phyloP scores from a whole-genome alignment of 148 eudicot species.

The Simmondsia chinensis region DNA sequence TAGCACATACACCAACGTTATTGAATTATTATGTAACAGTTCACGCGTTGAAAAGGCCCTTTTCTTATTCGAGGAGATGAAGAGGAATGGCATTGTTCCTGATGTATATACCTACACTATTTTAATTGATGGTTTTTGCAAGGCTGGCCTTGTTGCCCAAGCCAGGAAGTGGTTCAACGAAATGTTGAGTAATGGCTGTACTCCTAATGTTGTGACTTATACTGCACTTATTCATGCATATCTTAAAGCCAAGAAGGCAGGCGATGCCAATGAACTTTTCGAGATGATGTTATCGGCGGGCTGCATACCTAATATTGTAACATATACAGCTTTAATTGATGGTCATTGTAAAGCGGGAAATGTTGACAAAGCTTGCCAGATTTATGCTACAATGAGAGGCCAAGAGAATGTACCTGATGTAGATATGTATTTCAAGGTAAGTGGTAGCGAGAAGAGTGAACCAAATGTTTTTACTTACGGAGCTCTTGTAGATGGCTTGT shows the following conservation, averaged over 20 bases:
- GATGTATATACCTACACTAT: slow-evolving; percentile 88
- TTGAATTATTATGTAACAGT: slow-evolving; percentile 64
- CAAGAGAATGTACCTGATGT: slow-evolving; percentile 27
- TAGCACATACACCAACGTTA: slow-evolving; percentile 73
- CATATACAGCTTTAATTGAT: slow-evolving; percentile 65
- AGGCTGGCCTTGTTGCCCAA: slow-evolving; percentile 83
- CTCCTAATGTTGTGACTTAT: slow-evolving; percentile 90
- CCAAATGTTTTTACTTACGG: slow-evolving; percentile 74
- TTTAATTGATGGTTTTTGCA: slow-evolving; percentile 81
- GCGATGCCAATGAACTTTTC: slow-evolving; percentile 56
- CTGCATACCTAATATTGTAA: slow-evolving; percentile 60
- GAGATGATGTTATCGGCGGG: slow-evolving; percentile 50
- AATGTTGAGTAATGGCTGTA: slow-evolving; percentile 61
- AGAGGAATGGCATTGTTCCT: slow-evolving; percentile 54
- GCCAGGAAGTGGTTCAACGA: slow-evolving; percentile 81
- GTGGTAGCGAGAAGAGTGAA: slow-evolving; percentile 10
- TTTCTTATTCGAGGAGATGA: slow-evolving; percentile 77
- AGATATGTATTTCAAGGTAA: slow-evolving; percentile 43
- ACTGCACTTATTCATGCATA: slow-evolving; percentile 83
- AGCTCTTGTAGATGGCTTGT: slow-evolving; percentile 66
- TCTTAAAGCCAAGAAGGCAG: slow-evolving; percentile 51
- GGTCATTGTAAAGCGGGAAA: slow-evolving; percentile 64
- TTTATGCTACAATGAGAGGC: slow-evolving; percentile 65
- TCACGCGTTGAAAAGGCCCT: slow-evolving; percentile 72
- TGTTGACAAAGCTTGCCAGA: slow-evolving; percentile 52